Percentiles rank a stretch among this genome's conserved stretches.
Conservation (phyloP, 768 basidiomycete genomes). For the Suillus variegatus region DNA sequence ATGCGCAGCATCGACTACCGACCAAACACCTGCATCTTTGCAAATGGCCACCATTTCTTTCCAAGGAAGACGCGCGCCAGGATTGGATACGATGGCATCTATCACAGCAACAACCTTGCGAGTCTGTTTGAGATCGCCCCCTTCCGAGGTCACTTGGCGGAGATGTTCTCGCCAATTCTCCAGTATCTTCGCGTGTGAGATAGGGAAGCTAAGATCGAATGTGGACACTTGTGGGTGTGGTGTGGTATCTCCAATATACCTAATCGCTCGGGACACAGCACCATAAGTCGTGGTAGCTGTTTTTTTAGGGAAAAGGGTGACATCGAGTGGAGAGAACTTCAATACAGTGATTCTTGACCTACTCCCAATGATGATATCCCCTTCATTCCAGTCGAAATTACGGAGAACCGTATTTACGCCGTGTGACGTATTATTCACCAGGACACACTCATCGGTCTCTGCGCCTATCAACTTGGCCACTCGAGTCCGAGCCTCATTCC, state of each 20-base stretch:
- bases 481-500: slow-evolving; percentile 43
- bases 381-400: slow-evolving; percentile 67
- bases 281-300: slow-evolving; percentile 60
- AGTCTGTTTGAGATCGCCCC: slow-evolving; percentile 25
- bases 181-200: slow-evolving; percentile 56
- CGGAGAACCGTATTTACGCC: slow-evolving; percentile 62
- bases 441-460: slow-evolving; percentile 57
- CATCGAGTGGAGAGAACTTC: background rate
- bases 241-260: slow-evolving; percentile 53
- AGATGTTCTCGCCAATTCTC: slow-evolving; percentile 44
- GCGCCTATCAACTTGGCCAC: slow-evolving; percentile 54
- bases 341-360: slow-evolving; percentile 23
- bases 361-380: slow-evolving; percentile 69
- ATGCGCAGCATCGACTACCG: slow-evolving; percentile 80
- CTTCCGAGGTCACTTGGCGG: slow-evolving; percentile 26
- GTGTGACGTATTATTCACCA: slow-evolving; percentile 35
- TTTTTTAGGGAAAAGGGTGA: background rate
- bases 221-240: slow-evolving; percentile 53
- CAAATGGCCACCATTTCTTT: slow-evolving; percentile 64
- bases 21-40: slow-evolving; percentile 60
- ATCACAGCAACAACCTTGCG: slow-evolving; percentile 65
- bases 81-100: slow-evolving; percentile 64
- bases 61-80: slow-evolving; percentile 71
- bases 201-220: slow-evolving; percentile 58
- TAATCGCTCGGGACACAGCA: slow-evolving; percentile 52